Evolutionary conservation across 768 basidiomycete species (phyloP).

Genomic region (Clathrus columnatus): DNA sequence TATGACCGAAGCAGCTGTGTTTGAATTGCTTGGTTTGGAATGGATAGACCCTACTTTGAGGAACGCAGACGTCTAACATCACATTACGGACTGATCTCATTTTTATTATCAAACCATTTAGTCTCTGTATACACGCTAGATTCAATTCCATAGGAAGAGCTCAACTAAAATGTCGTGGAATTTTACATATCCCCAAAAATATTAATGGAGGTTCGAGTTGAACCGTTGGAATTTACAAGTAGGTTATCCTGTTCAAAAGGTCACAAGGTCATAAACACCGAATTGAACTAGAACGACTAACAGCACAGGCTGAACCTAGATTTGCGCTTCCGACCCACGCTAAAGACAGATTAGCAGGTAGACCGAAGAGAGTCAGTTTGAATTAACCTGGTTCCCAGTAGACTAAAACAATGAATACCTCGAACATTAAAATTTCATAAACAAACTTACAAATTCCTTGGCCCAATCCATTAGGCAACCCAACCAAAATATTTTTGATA

Average conservation of each 20-base stretch:
- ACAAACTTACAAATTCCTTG: conserved; percentile 32
- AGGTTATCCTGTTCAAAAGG: not conserved
- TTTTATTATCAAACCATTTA: too few species aligned
- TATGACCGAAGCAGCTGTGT: conserved; percentile 62
- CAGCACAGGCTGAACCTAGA: conserved; percentile 23
- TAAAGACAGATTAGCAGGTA: not conserved
- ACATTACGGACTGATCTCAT: not conserved
- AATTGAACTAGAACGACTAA: conserved; percentile 10
- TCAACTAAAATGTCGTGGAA: too few species aligned
- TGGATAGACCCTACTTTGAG: conserved; percentile 65
- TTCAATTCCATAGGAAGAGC: too few species aligned
- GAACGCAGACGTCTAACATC: conserved; percentile 53
- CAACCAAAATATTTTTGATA: conserved; percentile 38
- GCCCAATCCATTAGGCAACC: conserved; percentile 25
- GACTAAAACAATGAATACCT: conserved; percentile 33
- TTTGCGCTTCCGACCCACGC: conserved; percentile 48
- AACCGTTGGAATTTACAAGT: not conserved
- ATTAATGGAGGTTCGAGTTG: not conserved
- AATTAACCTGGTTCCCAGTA: conserved; percentile 52
- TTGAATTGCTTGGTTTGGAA: conserved; percentile 56
- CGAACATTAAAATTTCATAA: not conserved
- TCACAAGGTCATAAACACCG: not conserved
- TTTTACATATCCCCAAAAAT: not conserved
- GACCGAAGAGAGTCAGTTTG: not conserved
- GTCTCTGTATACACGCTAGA: too few species aligned